These are phyloP conservation scores for Phyllosticta paracitricarpa DNA, from an alignment of 2,329 filamentous ascomycete species.

Conservation along the genomic window DNA sequence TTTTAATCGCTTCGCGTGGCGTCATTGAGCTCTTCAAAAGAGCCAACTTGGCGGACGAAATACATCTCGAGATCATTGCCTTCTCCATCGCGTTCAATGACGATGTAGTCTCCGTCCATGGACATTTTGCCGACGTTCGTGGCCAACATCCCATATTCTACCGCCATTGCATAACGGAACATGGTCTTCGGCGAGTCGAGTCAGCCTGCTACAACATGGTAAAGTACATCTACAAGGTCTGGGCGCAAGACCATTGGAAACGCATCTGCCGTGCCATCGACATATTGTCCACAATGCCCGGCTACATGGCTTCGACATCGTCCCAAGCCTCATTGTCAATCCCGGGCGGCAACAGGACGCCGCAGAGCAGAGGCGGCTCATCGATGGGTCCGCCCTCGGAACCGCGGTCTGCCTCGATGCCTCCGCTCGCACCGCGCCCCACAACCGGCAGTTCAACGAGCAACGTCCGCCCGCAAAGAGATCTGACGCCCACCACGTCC, in stretches of 20 bases:
- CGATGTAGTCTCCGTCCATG: background rate
- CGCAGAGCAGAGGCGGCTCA: too few species aligned
- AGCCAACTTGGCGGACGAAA: background rate
- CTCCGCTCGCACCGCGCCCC: too few species aligned
- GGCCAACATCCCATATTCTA: background rate
- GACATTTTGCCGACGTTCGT: background rate
- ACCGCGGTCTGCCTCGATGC: background rate
- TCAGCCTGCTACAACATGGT: background rate
- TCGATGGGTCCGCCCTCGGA: background rate
- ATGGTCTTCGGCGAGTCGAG: background rate
- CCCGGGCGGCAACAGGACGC: background rate
- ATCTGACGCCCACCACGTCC: background rate
- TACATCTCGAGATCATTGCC: background rate
- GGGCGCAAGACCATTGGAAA: background rate
- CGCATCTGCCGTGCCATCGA: background rate
- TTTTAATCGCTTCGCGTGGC: background rate
- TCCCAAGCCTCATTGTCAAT: background rate
- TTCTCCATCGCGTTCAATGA: background rate
- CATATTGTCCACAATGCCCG: background rate
- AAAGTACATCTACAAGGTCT: background rate
- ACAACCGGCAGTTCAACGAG: background rate
- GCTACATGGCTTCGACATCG: background rate
- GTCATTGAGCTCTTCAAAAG: background rate
- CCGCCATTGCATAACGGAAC: background rate
- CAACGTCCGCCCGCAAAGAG: background rate